A percentile compares a stretch with the other conserved stretches of the same genome.
phyloP scores from a whole-genome alignment of 495 filamentous ascomycete genomes.

The Xylaria intraflava region DNA sequence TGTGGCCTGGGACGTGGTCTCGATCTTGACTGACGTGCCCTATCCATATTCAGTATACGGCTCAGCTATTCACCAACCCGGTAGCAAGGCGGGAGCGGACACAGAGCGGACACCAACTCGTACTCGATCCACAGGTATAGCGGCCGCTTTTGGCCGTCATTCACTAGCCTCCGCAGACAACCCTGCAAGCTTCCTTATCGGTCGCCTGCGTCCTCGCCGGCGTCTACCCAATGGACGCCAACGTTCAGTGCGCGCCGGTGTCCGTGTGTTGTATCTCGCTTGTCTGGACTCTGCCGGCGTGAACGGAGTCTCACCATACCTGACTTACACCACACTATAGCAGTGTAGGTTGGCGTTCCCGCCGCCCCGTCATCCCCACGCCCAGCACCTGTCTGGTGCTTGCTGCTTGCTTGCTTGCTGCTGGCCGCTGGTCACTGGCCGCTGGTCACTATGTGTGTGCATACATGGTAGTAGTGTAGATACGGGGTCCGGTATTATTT shows the following conservation, averaged over 20 bases:
- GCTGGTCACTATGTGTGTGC: background rate
- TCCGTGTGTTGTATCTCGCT: background rate
- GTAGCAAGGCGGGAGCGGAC: background rate
- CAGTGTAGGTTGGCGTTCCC: no score
- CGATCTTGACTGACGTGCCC: background rate
- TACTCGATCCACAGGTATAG: background rate
- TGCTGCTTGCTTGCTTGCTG: no score
- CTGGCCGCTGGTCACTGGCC: background rate
- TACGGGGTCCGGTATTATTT: no score
- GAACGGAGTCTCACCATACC: background rate
- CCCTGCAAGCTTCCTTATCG: constrained; percentile 3
- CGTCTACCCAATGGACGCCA: background rate
- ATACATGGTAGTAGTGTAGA: no score
- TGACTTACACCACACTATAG: no score
- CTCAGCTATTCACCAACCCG: background rate
- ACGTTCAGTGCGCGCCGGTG: constrained; percentile 1
- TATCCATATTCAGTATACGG: background rate
- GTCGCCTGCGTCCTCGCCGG: background rate
- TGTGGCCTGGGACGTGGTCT: background rate
- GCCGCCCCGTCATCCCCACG: background rate
- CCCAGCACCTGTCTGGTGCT: background rate
- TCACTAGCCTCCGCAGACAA: background rate
- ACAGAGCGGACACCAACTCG: background rate
- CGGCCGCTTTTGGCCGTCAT: no score
- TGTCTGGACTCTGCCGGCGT: background rate